Evolutionary conservation across 2,329 filamentous ascomycete species (phyloP), one percentile per base, ranked within the genome.

Genomic region (Pseudogymnoascus sp.): DNA sequence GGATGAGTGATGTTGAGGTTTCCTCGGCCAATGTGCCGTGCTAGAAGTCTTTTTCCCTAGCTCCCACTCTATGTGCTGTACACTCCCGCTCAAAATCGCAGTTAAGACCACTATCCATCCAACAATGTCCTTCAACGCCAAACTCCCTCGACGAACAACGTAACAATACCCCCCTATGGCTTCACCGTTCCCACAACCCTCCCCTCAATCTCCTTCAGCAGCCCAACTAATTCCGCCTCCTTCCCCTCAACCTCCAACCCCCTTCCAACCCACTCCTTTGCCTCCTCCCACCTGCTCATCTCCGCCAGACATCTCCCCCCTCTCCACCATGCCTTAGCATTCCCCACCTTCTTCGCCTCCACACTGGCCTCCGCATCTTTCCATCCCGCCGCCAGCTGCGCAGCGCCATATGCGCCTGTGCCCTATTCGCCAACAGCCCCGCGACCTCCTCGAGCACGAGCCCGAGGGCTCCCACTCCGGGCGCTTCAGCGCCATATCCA

Each of bases 271-370:
- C 92, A 96, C 66, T 88, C 86, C 70, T 81, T 81, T 0, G 93
- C 92, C 83, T 97, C 93, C 62, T 90, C 86, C 71, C 90, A 77
- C 65, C 93, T 77, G 1, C 89, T 89, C 95, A 97, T 97, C 84
- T 99, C 95, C 67, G 88, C 77, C 72, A 97, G 76, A 73, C 91
- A 96, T 78, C 86, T 87, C 8, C 90, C 95, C 65, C 90, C 81
- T 65, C 95, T 82, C 88, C 91, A 97, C 91, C 93, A 97, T 0
- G 88, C 93, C 84, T 97, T 97, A 1, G 90, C 87, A 75, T 99
- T 97, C 40, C 89, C 92, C 43, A 88, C 83, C 67, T 87, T 84
- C 81, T 93, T 93, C 66, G 91, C 87, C 80, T 96, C 93, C 45
- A 96, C 88, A 73, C 90, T 95, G 31, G 87, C 84, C 78, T 96